Evolutionary conservation across 495 filamentous ascomycete genomes (phyloP).

Genomic region (Xylona heveae): DNA sequence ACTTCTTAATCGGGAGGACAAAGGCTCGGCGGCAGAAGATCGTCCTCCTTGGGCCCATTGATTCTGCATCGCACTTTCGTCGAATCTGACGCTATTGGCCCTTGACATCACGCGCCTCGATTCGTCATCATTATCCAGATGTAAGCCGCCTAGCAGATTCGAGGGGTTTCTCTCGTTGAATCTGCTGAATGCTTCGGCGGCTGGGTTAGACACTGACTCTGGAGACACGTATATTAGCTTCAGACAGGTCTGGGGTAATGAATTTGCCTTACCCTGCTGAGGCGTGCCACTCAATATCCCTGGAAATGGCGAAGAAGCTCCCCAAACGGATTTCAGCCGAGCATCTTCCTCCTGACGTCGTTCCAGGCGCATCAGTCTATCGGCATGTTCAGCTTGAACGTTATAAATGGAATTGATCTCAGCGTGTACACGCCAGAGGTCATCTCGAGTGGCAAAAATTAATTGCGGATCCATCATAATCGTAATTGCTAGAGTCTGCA

Average conservation of each 20-base stretch:
- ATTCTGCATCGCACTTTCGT: constrained; percentile 84
- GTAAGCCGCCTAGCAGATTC: constrained; percentile 45
- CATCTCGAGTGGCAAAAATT: constrained; percentile 44
- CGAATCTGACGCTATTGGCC: constrained; percentile 96
- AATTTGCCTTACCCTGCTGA: constrained; percentile 44
- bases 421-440: constrained; percentile 71
- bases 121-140: constrained; percentile 75
- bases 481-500: no score
- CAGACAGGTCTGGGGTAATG: constrained; percentile 1
- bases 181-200: constrained; percentile 57
- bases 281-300: constrained; percentile 39
- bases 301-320: constrained; percentile 57
- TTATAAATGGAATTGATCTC: constrained; percentile 68
- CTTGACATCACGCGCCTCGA: constrained; percentile 79
- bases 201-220: constrained; percentile 56
- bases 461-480: constrained; percentile 39
- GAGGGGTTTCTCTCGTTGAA: constrained; percentile 66
- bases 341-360: constrained; percentile 67
- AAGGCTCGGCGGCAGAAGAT: constrained; percentile 58
- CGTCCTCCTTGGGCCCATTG: constrained; percentile 69
- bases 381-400: constrained; percentile 59
- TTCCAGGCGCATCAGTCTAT: constrained; percentile 59
- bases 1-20: constrained; percentile 56
- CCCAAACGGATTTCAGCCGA: constrained; percentile 70
- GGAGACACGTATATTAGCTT: constrained; percentile 3